Conservation (phyloP, 108 stramenopile species). For the Schizochytrium sp. region DNA sequence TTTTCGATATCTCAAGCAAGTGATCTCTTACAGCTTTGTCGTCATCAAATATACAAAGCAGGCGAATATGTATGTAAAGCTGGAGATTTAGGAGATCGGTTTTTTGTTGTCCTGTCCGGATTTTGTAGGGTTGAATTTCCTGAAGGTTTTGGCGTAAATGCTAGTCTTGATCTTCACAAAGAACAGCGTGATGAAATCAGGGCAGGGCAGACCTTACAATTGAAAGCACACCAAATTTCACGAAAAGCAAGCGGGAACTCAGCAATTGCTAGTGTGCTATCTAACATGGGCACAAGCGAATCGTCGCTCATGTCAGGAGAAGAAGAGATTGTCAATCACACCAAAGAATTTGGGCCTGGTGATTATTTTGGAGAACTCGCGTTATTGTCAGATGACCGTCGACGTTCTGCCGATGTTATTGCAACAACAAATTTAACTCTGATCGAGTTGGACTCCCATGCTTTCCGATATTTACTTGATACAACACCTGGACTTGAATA, state of each 20-base stretch:
- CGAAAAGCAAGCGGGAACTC: slow-evolving; percentile 14
- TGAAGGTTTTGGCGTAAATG: neutral
- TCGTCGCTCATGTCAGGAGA: neutral
- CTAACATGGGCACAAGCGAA: neutral
- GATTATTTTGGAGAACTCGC: slow-evolving; percentile 56
- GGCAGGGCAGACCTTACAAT: neutral
- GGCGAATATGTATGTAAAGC: slow-evolving; percentile 5
- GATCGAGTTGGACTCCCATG: neutral
- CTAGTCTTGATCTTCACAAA: neutral
- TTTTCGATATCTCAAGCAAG: slow-evolving; percentile 45
- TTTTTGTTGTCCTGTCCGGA: slow-evolving; percentile 8
- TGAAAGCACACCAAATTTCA: neutral
- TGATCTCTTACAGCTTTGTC: slow-evolving; percentile 38
- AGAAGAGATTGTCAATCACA: neutral
- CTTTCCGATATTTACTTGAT: slow-evolving; percentile 33
- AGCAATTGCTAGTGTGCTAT: neutral
- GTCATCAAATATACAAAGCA: neutral
- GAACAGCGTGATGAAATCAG: slow-evolving; percentile 7
- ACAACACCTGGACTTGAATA: slow-evolving; percentile 45
- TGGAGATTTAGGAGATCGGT: slow-evolving; percentile 12
- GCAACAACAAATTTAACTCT: neutral
- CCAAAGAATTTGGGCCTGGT: slow-evolving; percentile 28
- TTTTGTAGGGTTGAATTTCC: slow-evolving; percentile 54
- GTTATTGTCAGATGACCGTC: neutral
- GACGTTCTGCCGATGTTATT: slow-evolving; percentile 32